Evolutionary conservation across 2,329 filamentous ascomycete genomes (phyloP).

Genomic region (Phyllosticta capitalensis): DNA sequence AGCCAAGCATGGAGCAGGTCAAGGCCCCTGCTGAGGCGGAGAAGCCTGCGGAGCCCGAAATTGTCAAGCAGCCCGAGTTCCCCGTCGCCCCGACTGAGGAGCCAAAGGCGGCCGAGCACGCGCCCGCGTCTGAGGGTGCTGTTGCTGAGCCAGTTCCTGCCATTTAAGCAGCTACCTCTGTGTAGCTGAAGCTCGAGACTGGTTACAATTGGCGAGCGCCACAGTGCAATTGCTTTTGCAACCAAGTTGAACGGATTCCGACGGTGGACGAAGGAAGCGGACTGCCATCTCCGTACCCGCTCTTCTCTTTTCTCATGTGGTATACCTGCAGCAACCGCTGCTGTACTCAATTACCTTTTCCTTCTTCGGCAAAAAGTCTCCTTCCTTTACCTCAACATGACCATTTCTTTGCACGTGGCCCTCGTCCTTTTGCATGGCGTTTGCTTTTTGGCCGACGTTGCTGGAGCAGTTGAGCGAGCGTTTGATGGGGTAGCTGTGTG

Average conservation of each 20-base stretch:
- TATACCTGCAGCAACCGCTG: neutral
- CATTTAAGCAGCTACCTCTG: neutral
- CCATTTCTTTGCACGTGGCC: neutral
- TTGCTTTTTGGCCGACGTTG: neutral
- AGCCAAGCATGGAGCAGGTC: neutral
- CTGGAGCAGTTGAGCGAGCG: neutral
- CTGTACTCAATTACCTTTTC: neutral
- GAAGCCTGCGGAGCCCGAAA: constrained; percentile 22
- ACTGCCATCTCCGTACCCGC: neutral
- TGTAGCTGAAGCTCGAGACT: neutral
- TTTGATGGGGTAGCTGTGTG: neutral
- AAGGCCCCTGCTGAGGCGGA: neutral
- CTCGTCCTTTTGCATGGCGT: neutral
- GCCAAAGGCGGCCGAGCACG: constrained; percentile 5
- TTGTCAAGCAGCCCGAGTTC: constrained; percentile 26
- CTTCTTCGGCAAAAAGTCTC: neutral
- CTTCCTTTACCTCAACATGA: neutral
- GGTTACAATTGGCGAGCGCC: neutral
- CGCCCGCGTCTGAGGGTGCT: neutral
- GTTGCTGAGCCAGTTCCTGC: neutral
- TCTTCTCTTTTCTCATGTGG: constrained; percentile 1
- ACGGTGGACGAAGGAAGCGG: constrained; percentile 5
- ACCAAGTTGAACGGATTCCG: constrained; percentile 8
- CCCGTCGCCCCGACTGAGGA: constrained; percentile 21
- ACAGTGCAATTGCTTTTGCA: neutral